phyloP scores from a whole-genome alignment of 805 yeast species.

The Saccharomycopsis sp. region DNA sequence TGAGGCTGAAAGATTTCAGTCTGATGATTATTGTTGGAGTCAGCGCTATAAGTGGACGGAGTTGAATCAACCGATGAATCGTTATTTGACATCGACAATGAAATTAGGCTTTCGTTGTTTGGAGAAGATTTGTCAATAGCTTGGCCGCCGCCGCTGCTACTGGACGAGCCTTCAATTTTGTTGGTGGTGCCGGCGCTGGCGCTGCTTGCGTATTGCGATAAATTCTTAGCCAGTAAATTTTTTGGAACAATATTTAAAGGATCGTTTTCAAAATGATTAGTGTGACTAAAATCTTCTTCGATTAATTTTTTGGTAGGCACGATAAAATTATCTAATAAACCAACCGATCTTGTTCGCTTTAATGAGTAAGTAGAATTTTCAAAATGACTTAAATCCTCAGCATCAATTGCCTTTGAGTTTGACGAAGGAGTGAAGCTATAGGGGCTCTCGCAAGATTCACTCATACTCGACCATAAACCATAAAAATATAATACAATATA shows the following conservation, averaged over 20 bases:
- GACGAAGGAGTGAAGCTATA: no score
- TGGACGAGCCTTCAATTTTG: conserved; percentile 15
- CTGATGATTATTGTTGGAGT: conserved; percentile 15
- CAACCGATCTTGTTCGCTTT: conserved; percentile 78
- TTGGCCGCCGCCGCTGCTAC: conserved; percentile 24
- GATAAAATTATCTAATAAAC: conserved; percentile 65
- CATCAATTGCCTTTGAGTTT: conserved; percentile 52
- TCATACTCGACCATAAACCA: no score
- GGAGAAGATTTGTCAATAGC: conserved; percentile 23
- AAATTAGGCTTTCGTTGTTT: conserved; percentile 7
- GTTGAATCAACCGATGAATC: conserved; percentile 9
- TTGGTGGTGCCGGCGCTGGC: conserved; percentile 20
- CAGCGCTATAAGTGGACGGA: conserved; percentile 10
- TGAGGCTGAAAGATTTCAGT: conserved; percentile 42
- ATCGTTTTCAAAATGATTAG: conserved; percentile 17
- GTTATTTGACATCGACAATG: neutral
- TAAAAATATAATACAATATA: no score
- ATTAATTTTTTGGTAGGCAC: conserved; percentile 38
- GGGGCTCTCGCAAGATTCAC: no score
- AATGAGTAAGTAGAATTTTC: conserved; percentile 62
- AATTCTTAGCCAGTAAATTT: conserved; percentile 24
- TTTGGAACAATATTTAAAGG: conserved; percentile 23
- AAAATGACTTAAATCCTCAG: conserved; percentile 64
- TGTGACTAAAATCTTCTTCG: conserved; percentile 28
- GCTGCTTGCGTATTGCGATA: conserved; percentile 19